phyloP scores from a whole-genome alignment of 2,329 filamentous ascomycete genomes.

The Aspergillus pseudotamarii region DNA sequence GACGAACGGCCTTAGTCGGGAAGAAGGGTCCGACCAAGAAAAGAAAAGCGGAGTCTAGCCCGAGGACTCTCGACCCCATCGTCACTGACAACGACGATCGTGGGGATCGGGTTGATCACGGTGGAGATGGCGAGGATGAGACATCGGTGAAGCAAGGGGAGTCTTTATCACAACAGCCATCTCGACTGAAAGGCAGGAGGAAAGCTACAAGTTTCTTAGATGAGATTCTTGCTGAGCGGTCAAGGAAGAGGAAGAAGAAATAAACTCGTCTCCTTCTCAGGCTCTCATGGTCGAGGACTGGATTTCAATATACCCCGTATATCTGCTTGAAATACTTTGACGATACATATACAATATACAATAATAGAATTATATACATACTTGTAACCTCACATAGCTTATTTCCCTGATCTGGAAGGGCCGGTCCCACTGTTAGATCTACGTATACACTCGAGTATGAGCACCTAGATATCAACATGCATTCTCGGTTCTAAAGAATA shows the following conservation, averaged over 20 bases:
- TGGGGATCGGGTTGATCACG: constrained; percentile 1
- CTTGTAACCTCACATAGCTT: background rate
- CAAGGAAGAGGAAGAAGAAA: constrained; percentile 55
- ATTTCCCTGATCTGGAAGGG: background rate
- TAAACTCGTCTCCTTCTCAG: constrained; percentile 17
- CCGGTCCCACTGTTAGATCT: constrained; percentile 7
- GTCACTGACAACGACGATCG: background rate
- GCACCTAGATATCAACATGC: constrained; percentile 25
- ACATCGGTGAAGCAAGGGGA: constrained; percentile 10
- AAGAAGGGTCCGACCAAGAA: constrained; percentile 27
- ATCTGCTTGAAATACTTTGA: background rate
- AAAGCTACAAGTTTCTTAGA: constrained; percentile 56
- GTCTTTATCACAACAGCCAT: constrained; percentile 14
- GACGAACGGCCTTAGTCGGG: constrained; percentile 44
- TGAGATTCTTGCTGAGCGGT: constrained; percentile 50
- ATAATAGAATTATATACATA: constrained; percentile 9
- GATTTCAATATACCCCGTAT: background rate
- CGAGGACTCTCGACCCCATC: background rate
- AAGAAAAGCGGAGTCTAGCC: constrained; percentile 9
- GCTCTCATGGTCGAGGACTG: background rate
- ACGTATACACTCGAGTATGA: constrained; percentile 15
- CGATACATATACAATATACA: constrained; percentile 4
- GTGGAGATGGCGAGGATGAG: constrained; percentile 12
- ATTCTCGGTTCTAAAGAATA: constrained; percentile 25
- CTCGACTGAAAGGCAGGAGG: constrained; percentile 35